Evolutionary conservation across 2,329 filamentous ascomycete species (phyloP).

Genomic region (Aotearoamyces nothofagi): DNA sequence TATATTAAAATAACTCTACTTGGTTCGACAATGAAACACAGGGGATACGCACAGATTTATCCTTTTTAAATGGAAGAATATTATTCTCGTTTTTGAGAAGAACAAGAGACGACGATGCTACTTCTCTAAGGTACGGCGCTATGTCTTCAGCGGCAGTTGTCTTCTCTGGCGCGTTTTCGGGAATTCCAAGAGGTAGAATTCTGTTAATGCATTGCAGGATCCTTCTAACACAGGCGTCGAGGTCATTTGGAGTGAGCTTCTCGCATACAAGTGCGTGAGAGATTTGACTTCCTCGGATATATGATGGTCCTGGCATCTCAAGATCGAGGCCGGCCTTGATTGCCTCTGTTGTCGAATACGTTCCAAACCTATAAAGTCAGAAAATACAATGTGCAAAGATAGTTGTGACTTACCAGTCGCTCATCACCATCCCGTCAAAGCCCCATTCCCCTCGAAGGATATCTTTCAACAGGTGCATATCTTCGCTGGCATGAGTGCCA

Average conservation of each 20-base stretch:
- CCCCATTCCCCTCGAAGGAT: conserved; percentile 29
- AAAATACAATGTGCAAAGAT: conserved; percentile 3
- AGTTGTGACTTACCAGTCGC: conserved; percentile 25
- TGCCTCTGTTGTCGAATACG: conserved; percentile 36
- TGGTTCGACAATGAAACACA: no score
- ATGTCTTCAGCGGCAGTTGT: conserved; percentile 18
- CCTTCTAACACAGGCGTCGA: conserved; percentile 14
- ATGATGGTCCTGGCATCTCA: conserved; percentile 40
- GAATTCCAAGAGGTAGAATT: conserved; percentile 9
- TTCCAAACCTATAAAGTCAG: conserved; percentile 23
- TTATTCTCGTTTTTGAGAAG: conserved; percentile 47
- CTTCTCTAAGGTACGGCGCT: conserved; percentile 32
- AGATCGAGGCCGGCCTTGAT: conserved; percentile 37
- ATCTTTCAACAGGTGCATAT: conserved; percentile 22
- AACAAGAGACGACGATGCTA: conserved; percentile 45
- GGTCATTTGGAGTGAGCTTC: conserved; percentile 12
- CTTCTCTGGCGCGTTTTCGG: conserved; percentile 14
- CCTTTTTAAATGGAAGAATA: conserved; percentile 34
- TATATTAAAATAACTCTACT: no score
- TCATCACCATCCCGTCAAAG: conserved; percentile 29
- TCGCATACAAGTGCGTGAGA: conserved; percentile 11
- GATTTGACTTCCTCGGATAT: conserved; percentile 13
- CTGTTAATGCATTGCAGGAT: conserved; percentile 14
- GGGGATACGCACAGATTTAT: no score
- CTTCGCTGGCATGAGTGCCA: conserved; percentile 26